Conservation (phyloP, 139 green algal genomes). For the Coccomyxa sp. region DNA sequence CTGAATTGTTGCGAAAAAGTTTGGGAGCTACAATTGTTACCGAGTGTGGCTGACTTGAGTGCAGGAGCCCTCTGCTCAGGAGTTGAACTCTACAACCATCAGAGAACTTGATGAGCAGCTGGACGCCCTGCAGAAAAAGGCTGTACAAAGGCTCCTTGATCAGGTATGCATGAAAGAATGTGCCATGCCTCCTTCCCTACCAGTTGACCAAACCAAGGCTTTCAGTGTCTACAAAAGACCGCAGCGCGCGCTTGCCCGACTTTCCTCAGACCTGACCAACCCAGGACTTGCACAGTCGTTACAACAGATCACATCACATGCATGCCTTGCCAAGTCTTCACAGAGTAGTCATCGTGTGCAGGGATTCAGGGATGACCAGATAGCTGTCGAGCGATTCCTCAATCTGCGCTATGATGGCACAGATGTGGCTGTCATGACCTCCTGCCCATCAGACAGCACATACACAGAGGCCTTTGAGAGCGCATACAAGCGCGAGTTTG, state of each 20-base stretch:
- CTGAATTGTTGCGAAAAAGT: too few relatives aligned
- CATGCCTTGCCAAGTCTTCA: background rate
- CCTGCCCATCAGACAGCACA: slow-evolving; percentile 16
- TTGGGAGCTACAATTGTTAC: too few relatives aligned
- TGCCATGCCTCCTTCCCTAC: too few relatives aligned
- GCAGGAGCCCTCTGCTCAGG: slow-evolving; percentile 50
- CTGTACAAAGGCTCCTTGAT: slow-evolving; percentile 31
- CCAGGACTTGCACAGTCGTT: too few relatives aligned
- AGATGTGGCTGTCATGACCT: slow-evolving; percentile 90
- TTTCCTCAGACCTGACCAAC: too few relatives aligned
- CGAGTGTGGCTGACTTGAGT: background rate
- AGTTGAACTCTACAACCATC: slow-evolving; percentile 21
- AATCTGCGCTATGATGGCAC: slow-evolving; percentile 93
- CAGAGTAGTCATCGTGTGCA: slow-evolving; percentile 15
- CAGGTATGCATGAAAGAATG: slow-evolving; percentile 26
- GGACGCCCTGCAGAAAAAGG: slow-evolving; percentile 44
- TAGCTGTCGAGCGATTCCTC: slow-evolving; percentile 70
- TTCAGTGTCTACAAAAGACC: too few relatives aligned
- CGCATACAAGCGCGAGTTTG: slow-evolving; percentile 83
- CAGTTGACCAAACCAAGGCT: too few relatives aligned
- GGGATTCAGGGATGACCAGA: slow-evolving; percentile 54
- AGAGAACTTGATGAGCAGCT: slow-evolving; percentile 46
- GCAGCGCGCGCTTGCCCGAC: too few relatives aligned
- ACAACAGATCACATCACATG: background rate
- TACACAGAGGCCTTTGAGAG: slow-evolving; percentile 38